Evolutionary conservation across 768 basidiomycete genomes (phyloP).

Genomic region (Russula lepida): DNA sequence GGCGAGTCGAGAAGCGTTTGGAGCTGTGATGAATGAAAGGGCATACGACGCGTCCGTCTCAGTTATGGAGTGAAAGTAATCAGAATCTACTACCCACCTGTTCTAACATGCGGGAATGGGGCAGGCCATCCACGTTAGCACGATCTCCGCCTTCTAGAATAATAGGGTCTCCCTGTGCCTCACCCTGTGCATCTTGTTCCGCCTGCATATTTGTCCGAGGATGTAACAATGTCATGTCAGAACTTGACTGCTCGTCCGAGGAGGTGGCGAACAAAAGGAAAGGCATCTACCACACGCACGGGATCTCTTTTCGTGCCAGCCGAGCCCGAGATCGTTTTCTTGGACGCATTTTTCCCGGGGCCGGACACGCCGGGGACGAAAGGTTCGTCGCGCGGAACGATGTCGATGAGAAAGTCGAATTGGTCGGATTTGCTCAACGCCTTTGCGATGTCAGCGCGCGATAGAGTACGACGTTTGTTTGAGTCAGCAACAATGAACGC

Average conservation of each 20-base stretch:
- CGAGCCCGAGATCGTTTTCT: conserved; percentile 13
- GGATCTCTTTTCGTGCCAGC: conserved; percentile 4
- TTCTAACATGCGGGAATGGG: conserved; percentile 16
- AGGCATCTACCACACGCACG: not conserved
- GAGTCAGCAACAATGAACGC: conserved; percentile 95
- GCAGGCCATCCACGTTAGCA: conserved; percentile 14
- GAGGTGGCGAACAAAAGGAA: not conserved
- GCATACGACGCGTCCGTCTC: not conserved
- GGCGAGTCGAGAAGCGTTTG: conserved; percentile 15
- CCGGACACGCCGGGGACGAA: conserved; percentile 20
- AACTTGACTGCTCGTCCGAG: not conserved
- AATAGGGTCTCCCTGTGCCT: conserved; percentile 14
- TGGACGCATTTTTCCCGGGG: conserved; percentile 7
- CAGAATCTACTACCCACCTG: not conserved
- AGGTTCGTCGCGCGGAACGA: conserved; percentile 78
- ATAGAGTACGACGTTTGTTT: conserved; percentile 92
- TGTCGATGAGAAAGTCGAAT: conserved; percentile 96
- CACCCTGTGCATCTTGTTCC: conserved; percentile 14
- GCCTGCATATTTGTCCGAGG: not conserved
- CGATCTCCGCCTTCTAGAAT: conserved; percentile 15
- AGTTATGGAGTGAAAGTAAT: not conserved
- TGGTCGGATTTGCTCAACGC: conserved; percentile 90
- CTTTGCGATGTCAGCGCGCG: conserved; percentile 87
- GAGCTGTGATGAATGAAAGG: not conserved
- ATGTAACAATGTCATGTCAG: not conserved